Conservation (phyloP, 2,329 filamentous ascomycete genomes). For the Coniochaeta hoffmannii region DNA sequence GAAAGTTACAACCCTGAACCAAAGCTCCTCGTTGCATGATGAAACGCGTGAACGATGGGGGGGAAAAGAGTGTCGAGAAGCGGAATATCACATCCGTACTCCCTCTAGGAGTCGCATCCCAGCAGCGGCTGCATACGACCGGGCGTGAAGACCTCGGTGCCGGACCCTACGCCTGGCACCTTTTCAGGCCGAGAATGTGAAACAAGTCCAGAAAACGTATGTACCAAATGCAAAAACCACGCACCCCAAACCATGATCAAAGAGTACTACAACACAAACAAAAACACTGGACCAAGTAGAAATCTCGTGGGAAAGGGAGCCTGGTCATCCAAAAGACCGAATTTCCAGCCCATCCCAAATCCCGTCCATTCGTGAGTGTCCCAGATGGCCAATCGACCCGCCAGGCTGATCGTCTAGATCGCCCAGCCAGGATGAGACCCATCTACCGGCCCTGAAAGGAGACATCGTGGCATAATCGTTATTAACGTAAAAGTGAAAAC, state of each 20-base stretch:
- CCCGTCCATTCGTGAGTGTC: neutral
- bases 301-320: neutral
- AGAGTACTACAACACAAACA: neutral
- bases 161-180: neutral
- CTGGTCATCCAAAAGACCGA: neutral
- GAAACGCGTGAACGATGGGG: neutral
- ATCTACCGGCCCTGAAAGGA: slow-evolving; percentile 2
- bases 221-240: neutral
- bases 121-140: neutral
- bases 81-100: neutral
- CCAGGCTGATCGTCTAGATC: slow-evolving; percentile 1
- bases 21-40: neutral
- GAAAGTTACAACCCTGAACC: neutral
- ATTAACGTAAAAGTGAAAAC: slow-evolving; percentile 3
- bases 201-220: neutral
- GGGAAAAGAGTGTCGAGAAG: neutral
- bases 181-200: neutral
- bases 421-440: neutral
- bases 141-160: neutral
- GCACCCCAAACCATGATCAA: neutral
- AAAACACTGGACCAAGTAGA: neutral
- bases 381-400: neutral
- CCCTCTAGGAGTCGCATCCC: neutral
- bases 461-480: slow-evolving; percentile 3
- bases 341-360: neutral